Base-by-base conservation (phyloP, 2,329 filamentous ascomycete species). In the Exophiala sp. region DNA sequence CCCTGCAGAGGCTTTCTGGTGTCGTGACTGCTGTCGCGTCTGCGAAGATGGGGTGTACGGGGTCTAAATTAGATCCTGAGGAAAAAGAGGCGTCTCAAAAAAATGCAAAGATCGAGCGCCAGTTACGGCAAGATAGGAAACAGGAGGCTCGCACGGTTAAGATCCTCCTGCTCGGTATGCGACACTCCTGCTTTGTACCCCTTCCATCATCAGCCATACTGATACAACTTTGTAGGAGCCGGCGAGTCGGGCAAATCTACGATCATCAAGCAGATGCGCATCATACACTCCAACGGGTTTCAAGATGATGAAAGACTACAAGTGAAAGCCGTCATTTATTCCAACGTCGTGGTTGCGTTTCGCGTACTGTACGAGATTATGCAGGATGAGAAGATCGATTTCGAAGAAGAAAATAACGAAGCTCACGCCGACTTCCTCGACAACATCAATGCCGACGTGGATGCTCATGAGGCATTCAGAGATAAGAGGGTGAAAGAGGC, bases 251-350 rank as follows among this genome's bases (percentile, higher is more conserved):
- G 92, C 62, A 97, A 97, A 75, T 96, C 92, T 7, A 97, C 92
- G 1, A 91, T 97, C 55, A 83, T 97, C 62, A 97, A 97, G 77
- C 92, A 97, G 78, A 97, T 99, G 94, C 92, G 92, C 71, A 85
- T 99, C 72, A 96, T 99, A 65, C 94, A 97, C 71, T 85, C 90
- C 11, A 86, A 91, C 71, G 92, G 94, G 47, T 97, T 97, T 75
- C 89, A 85, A 67, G 88, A 89, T 66, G 85, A 83, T 61, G 94
- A 97, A 72, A 89, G 91, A 71, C 84, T 95, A 62, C 90, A 96
- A 78, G 95, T 90, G 81, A 91, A 94, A 65, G 88, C 91, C 12
- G 91, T 96, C 66, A 91, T 97, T 63, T 97, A 96, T 74, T 91
- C 87, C 72, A 99, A 99, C 72, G 81, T 97, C 62, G 79, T 96